Conservation (phyloP, 306 rosid genomes). For the Malus orientalis region DNA sequence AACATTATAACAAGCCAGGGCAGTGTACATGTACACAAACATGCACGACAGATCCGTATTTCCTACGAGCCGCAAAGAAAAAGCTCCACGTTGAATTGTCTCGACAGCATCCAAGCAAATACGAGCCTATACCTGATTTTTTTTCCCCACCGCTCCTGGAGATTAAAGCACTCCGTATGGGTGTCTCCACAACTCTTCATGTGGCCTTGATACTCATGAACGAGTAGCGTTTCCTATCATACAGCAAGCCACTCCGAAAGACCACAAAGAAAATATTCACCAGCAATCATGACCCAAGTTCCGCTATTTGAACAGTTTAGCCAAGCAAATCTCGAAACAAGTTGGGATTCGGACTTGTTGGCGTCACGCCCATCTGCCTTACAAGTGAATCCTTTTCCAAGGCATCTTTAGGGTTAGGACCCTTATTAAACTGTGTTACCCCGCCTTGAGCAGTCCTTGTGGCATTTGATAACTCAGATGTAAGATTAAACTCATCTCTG, state of each 20-base stretch:
- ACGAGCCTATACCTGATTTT: constrained; percentile 9
- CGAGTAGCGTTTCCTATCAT: background rate
- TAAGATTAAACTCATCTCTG: constrained; percentile 32
- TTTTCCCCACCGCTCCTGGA: constrained; percentile 20
- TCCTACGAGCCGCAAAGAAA: constrained; percentile 6
- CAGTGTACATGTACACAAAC: background rate
- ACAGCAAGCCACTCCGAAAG: constrained; percentile 10
- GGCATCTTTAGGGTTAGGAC: constrained; percentile 40
- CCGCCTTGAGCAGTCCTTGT: constrained; percentile 24
- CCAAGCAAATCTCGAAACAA: constrained; percentile 68
- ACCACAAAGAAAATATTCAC: constrained; percentile 9
- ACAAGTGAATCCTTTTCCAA: constrained; percentile 74
- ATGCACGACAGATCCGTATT: background rate
- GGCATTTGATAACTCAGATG: constrained; percentile 35
- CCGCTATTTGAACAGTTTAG: constrained; percentile 15
- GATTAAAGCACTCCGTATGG: constrained; percentile 12
- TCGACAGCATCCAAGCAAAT: background rate
- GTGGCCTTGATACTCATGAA: background rate
- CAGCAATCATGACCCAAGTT: background rate
- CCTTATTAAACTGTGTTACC: constrained; percentile 45
- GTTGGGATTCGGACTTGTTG: constrained; percentile 72
- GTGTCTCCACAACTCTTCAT: constrained; percentile 6
- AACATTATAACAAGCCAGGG: background rate
- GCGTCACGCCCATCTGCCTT: constrained; percentile 87
- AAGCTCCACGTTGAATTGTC: background rate